Evolutionary conservation across 495 filamentous ascomycete species (phyloP).

Genomic region (Hapsidospora chrysogenum): DNA sequence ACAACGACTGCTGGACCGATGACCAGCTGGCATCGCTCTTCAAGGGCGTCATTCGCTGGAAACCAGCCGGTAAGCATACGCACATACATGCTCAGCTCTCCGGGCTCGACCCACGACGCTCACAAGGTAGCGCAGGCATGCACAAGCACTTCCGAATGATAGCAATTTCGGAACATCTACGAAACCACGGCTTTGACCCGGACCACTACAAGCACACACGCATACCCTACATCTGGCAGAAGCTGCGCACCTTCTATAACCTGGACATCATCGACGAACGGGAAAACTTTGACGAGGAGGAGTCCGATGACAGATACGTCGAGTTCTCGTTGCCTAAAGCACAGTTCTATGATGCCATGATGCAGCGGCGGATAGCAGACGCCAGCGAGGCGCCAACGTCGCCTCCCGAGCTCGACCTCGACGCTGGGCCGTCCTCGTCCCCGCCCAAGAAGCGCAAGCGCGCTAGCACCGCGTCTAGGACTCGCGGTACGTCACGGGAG

Average conservation of each 20-base stretch:
- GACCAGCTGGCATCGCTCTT: constrained; percentile 85
- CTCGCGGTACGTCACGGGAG: constrained; percentile 35
- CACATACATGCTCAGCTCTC: no score
- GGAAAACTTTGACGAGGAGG: constrained; percentile 46
- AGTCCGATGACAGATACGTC: constrained; percentile 33
- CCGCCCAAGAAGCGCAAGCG: constrained; percentile 37
- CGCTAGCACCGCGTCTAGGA: constrained; percentile 19
- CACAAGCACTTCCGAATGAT: constrained; percentile 97
- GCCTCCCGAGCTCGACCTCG: constrained; percentile 32
- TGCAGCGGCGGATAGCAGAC: constrained; percentile 43
- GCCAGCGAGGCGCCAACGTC: constrained; percentile 38
- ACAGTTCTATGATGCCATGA: constrained; percentile 63
- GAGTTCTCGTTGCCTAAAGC: constrained; percentile 65
- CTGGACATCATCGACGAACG: constrained; percentile 78
- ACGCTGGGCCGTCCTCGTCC: constrained; percentile 9
- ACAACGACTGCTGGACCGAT: constrained; percentile 78
- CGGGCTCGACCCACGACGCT: no score
- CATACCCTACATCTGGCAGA: constrained; percentile 82
- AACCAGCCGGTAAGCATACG: constrained; percentile 62
- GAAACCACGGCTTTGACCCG: constrained; percentile 70
- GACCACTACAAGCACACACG: constrained; percentile 56
- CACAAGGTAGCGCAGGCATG: constrained; percentile 71
- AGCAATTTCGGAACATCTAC: constrained; percentile 68
- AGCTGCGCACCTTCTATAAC: constrained; percentile 71
- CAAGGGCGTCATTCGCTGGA: constrained; percentile 79